Base-by-base conservation (phyloP, 2,329 filamentous ascomycete species). In the Neonectria punicea region DNA sequence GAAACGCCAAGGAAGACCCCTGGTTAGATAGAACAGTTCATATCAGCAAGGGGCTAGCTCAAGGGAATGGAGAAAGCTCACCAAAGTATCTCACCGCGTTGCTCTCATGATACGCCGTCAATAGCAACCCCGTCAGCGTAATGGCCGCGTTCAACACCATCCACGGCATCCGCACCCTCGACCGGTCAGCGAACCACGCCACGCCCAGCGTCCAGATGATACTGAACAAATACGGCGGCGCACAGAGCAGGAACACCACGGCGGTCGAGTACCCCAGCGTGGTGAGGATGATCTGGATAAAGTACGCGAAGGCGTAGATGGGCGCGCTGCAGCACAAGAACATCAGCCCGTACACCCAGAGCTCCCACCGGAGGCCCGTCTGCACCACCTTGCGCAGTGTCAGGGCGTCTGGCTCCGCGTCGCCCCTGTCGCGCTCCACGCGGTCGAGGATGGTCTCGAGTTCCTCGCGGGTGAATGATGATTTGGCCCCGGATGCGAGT, bases 271-370 rank as follows among this genome's bases (percentile, higher is more conserved):
- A 74, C 7, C 72, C 72, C 41, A 78, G 68, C 0, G 58, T 61
- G 30, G 67, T 69, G 3, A 90, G 82, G 67, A 90, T 90, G 70
- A 89, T 85, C 2, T 87, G 87, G 3, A 89, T 78, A 77, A 90
- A 90, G 74, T 87, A 90, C 2, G 86, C 85, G 25, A 90, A 82
- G 0, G 87, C 85, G 70, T 90, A 90, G 1, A 83, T 83, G n/a
- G 87, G 83, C 2, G 86, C 86, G 0, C 87, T 88, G 11, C 83
- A 80, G 70, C 83, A 83, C 74, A 80, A 77, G 57, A 74, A 77
- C 60, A 81, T 71, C 20, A 74, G 66, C 4, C 76, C 75, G 59
- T 79, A 82, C 1, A 63, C 77, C 81, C 82, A 84, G 18, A 84
- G 73, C 65, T 84, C 82, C 63, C 75, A 74, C 56, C 83, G 79